phyloP scores from a whole-genome alignment of 768 basidiomycete genomes.

The Lentinus tigrinus region DNA sequence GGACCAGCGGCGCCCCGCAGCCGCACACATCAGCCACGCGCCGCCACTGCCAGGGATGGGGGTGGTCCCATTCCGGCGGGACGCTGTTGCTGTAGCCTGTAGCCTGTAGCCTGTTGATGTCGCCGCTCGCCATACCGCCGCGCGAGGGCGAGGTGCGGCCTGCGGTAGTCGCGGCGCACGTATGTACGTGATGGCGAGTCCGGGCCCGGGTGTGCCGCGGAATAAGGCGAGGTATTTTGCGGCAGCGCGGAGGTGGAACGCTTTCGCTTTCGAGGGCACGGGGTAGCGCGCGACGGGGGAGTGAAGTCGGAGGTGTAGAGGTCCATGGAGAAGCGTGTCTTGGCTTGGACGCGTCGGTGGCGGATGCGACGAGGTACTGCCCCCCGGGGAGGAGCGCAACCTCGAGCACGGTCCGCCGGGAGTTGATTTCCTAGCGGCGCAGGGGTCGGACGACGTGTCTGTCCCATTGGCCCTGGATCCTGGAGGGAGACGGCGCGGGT shows the following conservation, averaged over 20 bases:
- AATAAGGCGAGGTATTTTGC: slow-evolving; percentile 57
- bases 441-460: slow-evolving; percentile 34
- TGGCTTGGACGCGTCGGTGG: slow-evolving; percentile 39
- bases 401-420: slow-evolving; percentile 42
- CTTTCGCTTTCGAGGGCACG: slow-evolving; percentile 53
- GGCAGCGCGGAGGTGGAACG: slow-evolving; percentile 54
- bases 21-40: slow-evolving; percentile 36
- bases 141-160: background rate
- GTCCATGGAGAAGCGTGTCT: slow-evolving; percentile 41
- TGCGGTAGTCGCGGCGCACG: slow-evolving; percentile 36
- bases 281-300: slow-evolving; percentile 41
- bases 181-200: slow-evolving; percentile 62
- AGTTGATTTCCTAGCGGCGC: slow-evolving; percentile 25
- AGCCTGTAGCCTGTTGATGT: background rate
- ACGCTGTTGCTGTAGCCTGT: slow-evolving; percentile 35
- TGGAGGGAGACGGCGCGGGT: slow-evolving; percentile 58
- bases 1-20: slow-evolving; percentile 41
- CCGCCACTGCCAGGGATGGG: slow-evolving; percentile 36
- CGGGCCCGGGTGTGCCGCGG: slow-evolving; percentile 34
- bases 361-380: slow-evolving; percentile 64
- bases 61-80: slow-evolving; percentile 33
- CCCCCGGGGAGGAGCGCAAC: slow-evolving; percentile 67
- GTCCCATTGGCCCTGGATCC: slow-evolving; percentile 61
- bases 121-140: background rate
- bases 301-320: slow-evolving; percentile 59